Evolutionary conservation across 495 filamentous ascomycete genomes (phyloP).

Genomic region (Pyronema domesticum): DNA sequence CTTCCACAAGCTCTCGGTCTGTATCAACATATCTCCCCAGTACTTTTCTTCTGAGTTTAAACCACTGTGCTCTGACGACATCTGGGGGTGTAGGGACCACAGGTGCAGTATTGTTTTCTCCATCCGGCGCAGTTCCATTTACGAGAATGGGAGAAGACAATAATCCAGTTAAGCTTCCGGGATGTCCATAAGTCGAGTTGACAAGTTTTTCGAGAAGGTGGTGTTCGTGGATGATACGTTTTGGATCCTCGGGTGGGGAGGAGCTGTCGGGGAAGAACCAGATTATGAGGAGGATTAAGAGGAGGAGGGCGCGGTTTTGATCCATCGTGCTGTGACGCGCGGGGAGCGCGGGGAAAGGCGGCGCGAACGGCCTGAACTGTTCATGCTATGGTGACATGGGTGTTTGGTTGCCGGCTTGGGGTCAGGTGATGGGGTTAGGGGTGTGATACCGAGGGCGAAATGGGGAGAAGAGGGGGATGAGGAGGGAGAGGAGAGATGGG

Average conservation of each 20-base stretch:
- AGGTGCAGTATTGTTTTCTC: background rate
- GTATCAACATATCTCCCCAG: background rate
- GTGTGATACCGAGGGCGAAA: too few relatives aligned
- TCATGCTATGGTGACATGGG: too few relatives aligned
- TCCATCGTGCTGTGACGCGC: conserved; percentile 14
- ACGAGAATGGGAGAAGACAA: background rate
- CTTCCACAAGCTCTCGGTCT: background rate
- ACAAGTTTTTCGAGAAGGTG: conserved; percentile 13
- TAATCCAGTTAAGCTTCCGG: conserved; percentile 22
- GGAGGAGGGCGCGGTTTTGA: conserved; percentile 18
- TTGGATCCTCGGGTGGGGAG: conserved; percentile 14
- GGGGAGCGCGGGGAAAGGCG: too few relatives aligned
- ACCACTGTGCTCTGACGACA: conserved; percentile 10
- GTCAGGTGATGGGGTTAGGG: too few relatives aligned
- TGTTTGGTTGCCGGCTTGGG: too few relatives aligned
- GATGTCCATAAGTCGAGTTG: conserved; percentile 22
- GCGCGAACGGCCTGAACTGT: too few relatives aligned
- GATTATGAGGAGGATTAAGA: conserved; percentile 21
- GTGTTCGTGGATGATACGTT: conserved; percentile 18
- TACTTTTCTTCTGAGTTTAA: conserved; percentile 9
- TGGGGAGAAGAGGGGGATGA: too few relatives aligned
- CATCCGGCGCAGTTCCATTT: background rate
- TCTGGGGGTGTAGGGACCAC: conserved; percentile 11
- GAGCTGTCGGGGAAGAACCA: conserved; percentile 18
- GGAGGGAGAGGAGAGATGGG: too few relatives aligned